phyloP scores from a whole-genome alignment of 306 rosid species.

The Corylus americana region DNA sequence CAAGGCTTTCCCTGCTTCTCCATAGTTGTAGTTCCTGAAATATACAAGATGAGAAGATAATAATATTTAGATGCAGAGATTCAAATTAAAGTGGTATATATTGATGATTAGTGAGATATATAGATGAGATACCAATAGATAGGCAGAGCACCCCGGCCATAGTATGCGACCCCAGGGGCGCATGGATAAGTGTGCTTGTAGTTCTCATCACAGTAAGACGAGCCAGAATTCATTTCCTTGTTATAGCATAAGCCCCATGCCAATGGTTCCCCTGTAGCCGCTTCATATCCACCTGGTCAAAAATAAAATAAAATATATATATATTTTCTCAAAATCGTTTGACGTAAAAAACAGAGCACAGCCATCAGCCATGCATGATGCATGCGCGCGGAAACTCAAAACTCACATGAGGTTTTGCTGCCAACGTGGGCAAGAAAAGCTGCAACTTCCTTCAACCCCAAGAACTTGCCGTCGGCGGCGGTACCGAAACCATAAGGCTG shows the following conservation, averaged over 20 bases:
- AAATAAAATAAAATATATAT: neutral
- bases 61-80: too few species aligned
- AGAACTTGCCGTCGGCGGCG: slow-evolving; percentile 70
- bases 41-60: too few species aligned
- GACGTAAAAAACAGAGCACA: too few species aligned
- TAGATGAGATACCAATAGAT: slow-evolving; percentile 61
- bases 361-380: too few species aligned
- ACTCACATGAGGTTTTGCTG: slow-evolving; percentile 87
- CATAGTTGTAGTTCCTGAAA: slow-evolving; percentile 88
- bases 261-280: slow-evolving; percentile 92
- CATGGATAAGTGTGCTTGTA: slow-evolving; percentile 86
- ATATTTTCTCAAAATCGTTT: too few species aligned
- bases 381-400: too few species aligned
- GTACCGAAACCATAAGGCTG: slow-evolving; percentile 86
- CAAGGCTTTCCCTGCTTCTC: slow-evolving; percentile 70
- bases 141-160: slow-evolving; percentile 96
- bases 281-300: slow-evolving; percentile 90
- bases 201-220: slow-evolving; percentile 74
- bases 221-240: slow-evolving; percentile 91
- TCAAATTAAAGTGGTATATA: too few species aligned
- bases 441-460: slow-evolving; percentile 82
- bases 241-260: slow-evolving; percentile 97
- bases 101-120: slow-evolving; percentile 9
- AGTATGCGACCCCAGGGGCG: slow-evolving; percentile 80
- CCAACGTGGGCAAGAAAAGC: slow-evolving; percentile 94